phyloP scores from a whole-genome alignment of 495 filamentous ascomycete species.

The Lepidopterella palustris region DNA sequence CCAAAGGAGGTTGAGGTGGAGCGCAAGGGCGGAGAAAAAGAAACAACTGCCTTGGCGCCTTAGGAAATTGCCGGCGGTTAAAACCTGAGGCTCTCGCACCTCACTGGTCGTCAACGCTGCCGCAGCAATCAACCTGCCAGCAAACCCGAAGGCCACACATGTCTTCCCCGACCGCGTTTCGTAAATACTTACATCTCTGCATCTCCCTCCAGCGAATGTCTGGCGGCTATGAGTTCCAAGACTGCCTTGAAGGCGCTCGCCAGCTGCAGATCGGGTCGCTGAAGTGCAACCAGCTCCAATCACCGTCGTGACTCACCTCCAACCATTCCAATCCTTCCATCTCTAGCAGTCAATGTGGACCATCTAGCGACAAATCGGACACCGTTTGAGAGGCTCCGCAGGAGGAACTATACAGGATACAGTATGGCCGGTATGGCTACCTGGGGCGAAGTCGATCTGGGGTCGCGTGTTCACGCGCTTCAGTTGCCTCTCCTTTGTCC shows the following conservation, averaged over 20 bases:
- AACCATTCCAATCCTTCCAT: slow-evolving; percentile 15
- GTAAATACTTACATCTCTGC: slow-evolving; percentile 13
- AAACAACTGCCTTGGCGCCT: neutral
- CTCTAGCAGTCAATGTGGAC: neutral
- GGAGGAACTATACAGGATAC: neutral
- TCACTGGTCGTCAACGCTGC: neutral
- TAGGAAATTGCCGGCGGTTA: neutral
- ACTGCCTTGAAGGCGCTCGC: slow-evolving; percentile 23
- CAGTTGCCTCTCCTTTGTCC: neutral
- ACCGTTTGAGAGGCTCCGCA: neutral
- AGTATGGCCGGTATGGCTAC: neutral
- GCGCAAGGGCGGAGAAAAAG: neutral
- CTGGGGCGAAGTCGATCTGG: neutral
- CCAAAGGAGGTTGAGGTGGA: no score
- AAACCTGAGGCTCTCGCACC: neutral
- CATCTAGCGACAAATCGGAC: neutral
- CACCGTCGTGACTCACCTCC: slow-evolving; percentile 4
- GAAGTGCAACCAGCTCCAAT: slow-evolving; percentile 14
- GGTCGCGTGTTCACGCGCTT: slow-evolving; percentile 3
- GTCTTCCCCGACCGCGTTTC: slow-evolving; percentile 17
- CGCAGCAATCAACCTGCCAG: neutral
- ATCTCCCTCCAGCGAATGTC: slow-evolving; percentile 22
- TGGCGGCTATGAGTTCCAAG: slow-evolving; percentile 24
- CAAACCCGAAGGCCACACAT: slow-evolving; percentile 1
- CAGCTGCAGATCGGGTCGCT: neutral